These are phyloP conservation scores for Antitrichia curtipendula DNA, from an alignment of 225 moss, liverwort and hornwort species.

Conservation along the genomic window DNA sequence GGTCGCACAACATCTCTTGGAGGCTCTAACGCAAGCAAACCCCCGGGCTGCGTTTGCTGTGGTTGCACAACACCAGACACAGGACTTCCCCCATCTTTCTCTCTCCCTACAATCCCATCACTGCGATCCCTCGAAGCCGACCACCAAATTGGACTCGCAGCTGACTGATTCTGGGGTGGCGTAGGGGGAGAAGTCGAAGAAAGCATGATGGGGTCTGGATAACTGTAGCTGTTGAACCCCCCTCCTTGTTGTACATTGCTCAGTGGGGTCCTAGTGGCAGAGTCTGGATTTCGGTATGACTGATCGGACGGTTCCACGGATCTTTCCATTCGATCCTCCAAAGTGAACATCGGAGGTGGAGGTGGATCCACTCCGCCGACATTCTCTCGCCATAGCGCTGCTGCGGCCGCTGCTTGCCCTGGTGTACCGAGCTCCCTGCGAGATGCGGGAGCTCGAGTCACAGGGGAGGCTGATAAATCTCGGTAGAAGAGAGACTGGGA, in stretches of 20 bases:
- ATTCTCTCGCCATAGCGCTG: slow-evolving; percentile 72
- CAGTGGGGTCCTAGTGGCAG: slow-evolving; percentile 25
- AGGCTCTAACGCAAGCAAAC: slow-evolving; percentile 54
- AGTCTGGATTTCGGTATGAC: slow-evolving; percentile 47
- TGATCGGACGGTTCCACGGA: slow-evolving; percentile 54
- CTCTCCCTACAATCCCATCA: slow-evolving; percentile 29
- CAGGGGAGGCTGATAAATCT: slow-evolving; percentile 79
- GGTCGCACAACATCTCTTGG: slow-evolving; percentile 77
- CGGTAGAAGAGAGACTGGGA: slow-evolving; percentile 90
- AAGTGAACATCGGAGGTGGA: slow-evolving; percentile 89
- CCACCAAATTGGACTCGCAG: slow-evolving; percentile 65
- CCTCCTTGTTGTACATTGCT: slow-evolving; percentile 22
- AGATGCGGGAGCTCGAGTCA: slow-evolving; percentile 32
- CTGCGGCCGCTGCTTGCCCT: slow-evolving; percentile 62
- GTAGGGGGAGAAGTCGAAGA: slow-evolving; percentile 30
- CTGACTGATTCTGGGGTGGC: slow-evolving; percentile 28
- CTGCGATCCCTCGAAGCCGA: slow-evolving; percentile 51
- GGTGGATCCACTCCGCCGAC: slow-evolving; percentile 73
- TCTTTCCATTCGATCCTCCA: slow-evolving; percentile 83
- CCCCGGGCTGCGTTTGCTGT: slow-evolving; percentile 51
- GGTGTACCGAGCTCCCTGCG: slow-evolving; percentile 51
- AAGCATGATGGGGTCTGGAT: slow-evolving; percentile 40
- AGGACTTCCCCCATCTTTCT: slow-evolving; percentile 61
- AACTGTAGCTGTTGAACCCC: slow-evolving; percentile 32
- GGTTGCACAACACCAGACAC: slow-evolving; percentile 60